These are phyloP conservation scores for Blepharisma undulans DNA, from an alignment of 169 alveolate genomes.

Conservation along the genomic window DNA sequence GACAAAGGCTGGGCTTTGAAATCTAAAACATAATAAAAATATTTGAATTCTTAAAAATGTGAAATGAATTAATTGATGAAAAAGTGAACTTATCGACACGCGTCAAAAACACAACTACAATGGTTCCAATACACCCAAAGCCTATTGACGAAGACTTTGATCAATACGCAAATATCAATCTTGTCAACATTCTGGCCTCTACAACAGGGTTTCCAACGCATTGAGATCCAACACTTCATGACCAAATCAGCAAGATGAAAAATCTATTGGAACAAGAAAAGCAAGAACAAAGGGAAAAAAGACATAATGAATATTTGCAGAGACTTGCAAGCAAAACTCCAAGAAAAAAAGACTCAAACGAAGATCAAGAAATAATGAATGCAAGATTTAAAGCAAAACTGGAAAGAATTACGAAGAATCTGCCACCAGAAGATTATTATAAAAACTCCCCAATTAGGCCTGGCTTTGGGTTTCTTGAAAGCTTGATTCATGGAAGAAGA, in stretches of 20 bases:
- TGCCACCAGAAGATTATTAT: neutral
- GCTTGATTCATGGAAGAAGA: neutral
- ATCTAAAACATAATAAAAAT: neutral
- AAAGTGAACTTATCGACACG: neutral
- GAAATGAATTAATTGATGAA: neutral
- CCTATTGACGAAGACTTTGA: neutral
- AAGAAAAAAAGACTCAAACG: neutral
- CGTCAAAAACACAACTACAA: neutral
- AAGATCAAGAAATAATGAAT: neutral
- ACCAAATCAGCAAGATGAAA: neutral
- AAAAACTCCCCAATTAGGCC: neutral
- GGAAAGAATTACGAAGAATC: neutral
- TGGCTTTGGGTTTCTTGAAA: neutral
- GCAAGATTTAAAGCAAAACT: neutral
- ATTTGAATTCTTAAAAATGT: neutral
- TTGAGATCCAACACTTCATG: neutral
- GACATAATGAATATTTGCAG: neutral
- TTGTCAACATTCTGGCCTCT: neutral
- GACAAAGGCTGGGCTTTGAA: conserved; percentile 4
- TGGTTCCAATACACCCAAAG: conserved; percentile 1
- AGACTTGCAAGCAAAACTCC: neutral
- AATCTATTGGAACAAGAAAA: neutral
- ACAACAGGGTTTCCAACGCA: neutral
- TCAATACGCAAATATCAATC: neutral
- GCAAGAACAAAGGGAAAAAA: neutral